A percentile compares a stretch with the other conserved stretches of the same genome.
Conservation (phyloP, 1,284 basidiomycete species). For the Apiotrichum veenhuisii region DNA sequence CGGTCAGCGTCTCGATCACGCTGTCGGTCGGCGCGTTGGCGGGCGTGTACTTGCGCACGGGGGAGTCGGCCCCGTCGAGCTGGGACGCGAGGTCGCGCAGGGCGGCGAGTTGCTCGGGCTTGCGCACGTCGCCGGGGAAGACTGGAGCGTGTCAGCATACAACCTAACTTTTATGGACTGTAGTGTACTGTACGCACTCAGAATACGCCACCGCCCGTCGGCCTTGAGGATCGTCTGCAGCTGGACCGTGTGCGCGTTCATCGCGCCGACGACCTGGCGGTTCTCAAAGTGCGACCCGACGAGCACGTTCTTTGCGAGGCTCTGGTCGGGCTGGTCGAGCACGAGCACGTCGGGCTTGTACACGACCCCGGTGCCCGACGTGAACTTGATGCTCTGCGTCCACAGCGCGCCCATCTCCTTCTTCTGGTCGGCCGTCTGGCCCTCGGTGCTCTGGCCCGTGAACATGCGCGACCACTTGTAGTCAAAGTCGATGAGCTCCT, state of each 20-base stretch:
- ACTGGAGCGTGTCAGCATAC: slow-evolving; percentile 34
- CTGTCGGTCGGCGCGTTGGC: slow-evolving; percentile 34
- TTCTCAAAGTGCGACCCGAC: slow-evolving; percentile 56
- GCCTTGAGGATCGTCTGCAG: slow-evolving; percentile 66
- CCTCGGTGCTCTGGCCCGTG: slow-evolving; percentile 71
- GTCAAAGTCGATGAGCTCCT: slow-evolving; percentile 77
- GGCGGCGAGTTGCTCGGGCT: slow-evolving; percentile 49
- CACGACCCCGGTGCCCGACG: slow-evolving; percentile 49
- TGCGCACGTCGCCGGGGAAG: slow-evolving; percentile 59
- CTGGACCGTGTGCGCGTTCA: slow-evolving; percentile 64
- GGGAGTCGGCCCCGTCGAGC: slow-evolving; percentile 31
- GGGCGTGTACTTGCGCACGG: slow-evolving; percentile 41
- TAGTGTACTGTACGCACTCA: slow-evolving; percentile 32
- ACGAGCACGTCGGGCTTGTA: slow-evolving; percentile 13
- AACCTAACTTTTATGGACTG: background rate
- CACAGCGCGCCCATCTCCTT: slow-evolving; percentile 16
- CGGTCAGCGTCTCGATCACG: slow-evolving; percentile 23
- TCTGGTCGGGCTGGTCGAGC: slow-evolving; percentile 1
- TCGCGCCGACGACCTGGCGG: slow-evolving; percentile 57
- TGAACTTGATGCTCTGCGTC: slow-evolving; percentile 22
- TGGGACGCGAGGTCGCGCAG: slow-evolving; percentile 54
- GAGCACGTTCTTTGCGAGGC: slow-evolving; percentile 40
- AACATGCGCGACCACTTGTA: slow-evolving; percentile 69
- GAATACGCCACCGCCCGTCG: slow-evolving; percentile 67
- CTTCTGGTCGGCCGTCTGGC: no score